Conservation (phyloP, 352 stramenopile genomes). For the Phytopythium mirpurense region DNA sequence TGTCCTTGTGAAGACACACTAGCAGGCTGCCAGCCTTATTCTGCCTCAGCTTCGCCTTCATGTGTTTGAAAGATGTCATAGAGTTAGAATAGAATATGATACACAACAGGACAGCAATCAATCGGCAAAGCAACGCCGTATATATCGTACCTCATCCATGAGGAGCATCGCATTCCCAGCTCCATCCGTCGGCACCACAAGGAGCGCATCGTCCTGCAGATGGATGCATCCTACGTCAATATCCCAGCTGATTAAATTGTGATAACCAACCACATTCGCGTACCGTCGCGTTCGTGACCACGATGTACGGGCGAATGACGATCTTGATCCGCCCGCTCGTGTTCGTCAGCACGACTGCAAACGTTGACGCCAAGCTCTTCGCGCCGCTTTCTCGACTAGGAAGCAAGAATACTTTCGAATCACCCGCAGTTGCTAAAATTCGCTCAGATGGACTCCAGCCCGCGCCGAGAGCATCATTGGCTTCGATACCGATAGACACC, state of each 20-base stretch:
- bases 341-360: conserved; percentile 31
- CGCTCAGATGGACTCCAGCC: conserved; percentile 11
- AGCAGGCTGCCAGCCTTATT: conserved; percentile 30
- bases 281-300: conserved; percentile 63
- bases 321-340: conserved; percentile 25
- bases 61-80: too few relatives aligned
- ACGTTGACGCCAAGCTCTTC: conserved; percentile 19
- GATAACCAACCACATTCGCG: not conserved
- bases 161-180: not conserved
- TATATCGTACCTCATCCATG: not conserved
- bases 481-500: conserved; percentile 18
- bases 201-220: not conserved
- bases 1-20: conserved; percentile 37
- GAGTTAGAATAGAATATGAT: too few relatives aligned
- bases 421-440: conserved; percentile 22
- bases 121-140: too few relatives aligned
- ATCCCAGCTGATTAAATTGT: too few relatives aligned
- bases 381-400: conserved; percentile 6
- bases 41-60: not conserved
- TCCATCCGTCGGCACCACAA: conserved; percentile 2
- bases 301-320: conserved; percentile 37
- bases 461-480: not conserved
- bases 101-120: too few relatives aligned
- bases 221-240: not conserved
- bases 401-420: conserved; percentile 27